Conservation (phyloP, 2,329 filamentous ascomycete species). For the Fusarium sp. region DNA sequence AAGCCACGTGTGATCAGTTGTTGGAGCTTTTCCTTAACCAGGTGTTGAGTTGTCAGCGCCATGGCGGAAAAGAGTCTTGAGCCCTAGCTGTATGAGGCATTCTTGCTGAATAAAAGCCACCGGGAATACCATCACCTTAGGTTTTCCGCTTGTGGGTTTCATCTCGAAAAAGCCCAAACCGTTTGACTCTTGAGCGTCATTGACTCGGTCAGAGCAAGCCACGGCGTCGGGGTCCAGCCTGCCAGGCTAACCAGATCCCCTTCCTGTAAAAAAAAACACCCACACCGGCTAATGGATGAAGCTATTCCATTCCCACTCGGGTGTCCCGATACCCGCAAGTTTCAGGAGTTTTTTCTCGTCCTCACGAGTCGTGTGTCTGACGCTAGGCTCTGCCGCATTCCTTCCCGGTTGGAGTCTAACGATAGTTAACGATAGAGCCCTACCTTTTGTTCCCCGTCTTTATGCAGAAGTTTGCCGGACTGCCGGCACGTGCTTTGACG, state of each 20-base stretch:
- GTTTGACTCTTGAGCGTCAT: background rate
- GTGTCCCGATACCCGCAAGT: conserved; percentile 15
- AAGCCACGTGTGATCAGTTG: background rate
- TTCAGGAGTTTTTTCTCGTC: background rate
- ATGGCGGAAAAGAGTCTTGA: background rate
- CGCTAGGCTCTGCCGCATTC: conserved; percentile 21
- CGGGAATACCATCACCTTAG: background rate
- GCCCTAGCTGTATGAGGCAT: background rate
- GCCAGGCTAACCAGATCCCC: background rate
- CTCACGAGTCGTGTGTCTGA: conserved; percentile 15
- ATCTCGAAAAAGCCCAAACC: background rate
- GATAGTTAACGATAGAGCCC: background rate
- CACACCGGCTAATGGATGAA: background rate
- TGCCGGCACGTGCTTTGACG: background rate
- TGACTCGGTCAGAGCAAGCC: background rate
- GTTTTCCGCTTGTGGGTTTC: background rate
- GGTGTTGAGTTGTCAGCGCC: background rate
- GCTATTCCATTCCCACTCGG: conserved; percentile 8
- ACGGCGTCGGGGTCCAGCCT: background rate
- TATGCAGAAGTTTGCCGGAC: background rate
- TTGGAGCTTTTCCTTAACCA: background rate
- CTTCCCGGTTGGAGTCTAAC: background rate
- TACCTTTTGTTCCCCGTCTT: background rate
- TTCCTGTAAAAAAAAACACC: background rate
- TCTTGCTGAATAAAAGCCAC: background rate